These are phyloP conservation scores for Yarrowia keelungensis DNA, from an alignment of 805 yeast genomes.

Conservation along the genomic window DNA sequence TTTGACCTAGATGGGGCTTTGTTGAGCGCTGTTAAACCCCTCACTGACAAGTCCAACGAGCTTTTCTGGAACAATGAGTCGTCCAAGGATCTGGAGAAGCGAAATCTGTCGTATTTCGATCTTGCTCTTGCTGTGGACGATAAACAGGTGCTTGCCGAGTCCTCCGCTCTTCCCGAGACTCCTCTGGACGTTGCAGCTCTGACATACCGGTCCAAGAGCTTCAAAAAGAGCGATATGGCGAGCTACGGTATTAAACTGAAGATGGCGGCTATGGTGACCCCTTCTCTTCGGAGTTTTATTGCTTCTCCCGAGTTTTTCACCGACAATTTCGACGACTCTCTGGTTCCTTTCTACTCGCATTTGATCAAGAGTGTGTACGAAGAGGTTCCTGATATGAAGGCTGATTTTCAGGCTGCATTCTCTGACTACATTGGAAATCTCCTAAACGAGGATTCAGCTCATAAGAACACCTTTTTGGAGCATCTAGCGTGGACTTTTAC, in stretches of 20 bases:
- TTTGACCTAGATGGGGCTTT: conserved; percentile 8
- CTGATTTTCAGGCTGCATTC: conserved; percentile 6
- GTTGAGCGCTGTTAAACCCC: not conserved
- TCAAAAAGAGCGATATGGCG: conserved; percentile 15
- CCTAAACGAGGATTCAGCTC: not conserved
- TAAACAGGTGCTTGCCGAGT: conserved; percentile 14
- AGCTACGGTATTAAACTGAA: conserved; percentile 22
- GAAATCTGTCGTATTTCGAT: conserved; percentile 27
- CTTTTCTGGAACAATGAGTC: conserved; percentile 18
- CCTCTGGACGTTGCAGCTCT: conserved; percentile 22
- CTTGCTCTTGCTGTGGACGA: conserved; percentile 27
- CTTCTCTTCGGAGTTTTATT: conserved; percentile 1
- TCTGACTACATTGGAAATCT: not conserved
- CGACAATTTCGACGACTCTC: conserved; percentile 1
- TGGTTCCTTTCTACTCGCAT: conserved; percentile 22
- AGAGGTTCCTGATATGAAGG: not conserved
- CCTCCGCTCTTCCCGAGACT: conserved; percentile 31
- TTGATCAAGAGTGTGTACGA: conserved; percentile 24
- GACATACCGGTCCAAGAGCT: conserved; percentile 24
- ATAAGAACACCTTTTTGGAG: conserved; percentile 4
- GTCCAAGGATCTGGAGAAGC: conserved; percentile 4
- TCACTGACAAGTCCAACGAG: conserved; percentile 16
- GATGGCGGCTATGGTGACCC: conserved; percentile 25
- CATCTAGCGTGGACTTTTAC: conserved; percentile 14
- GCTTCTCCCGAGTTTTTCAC: conserved; percentile 30